Evolutionary conservation across 2,329 filamentous ascomycete genomes (phyloP).

Genomic region (Colletotrichum somersetense): DNA sequence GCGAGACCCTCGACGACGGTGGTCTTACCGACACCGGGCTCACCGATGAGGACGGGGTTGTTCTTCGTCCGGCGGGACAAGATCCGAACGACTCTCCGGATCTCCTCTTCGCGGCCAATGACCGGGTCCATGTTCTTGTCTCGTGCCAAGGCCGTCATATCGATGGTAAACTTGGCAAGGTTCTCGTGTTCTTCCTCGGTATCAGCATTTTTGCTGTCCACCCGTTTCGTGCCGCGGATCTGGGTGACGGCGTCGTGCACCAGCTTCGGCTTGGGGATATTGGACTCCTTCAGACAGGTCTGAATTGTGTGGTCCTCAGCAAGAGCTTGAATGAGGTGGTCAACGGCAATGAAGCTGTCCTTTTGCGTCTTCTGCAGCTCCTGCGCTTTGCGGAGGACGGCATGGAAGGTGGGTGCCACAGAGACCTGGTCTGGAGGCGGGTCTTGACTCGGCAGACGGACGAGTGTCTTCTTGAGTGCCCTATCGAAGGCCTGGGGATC

Average conservation of each 20-base stretch:
- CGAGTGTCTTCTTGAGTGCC: conserved; percentile 89
- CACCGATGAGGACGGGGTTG: conserved; percentile 97
- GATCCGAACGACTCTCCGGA: conserved; percentile 90
- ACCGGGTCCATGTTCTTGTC: conserved; percentile 99
- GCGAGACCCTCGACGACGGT: conserved; percentile 97
- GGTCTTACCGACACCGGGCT: conserved; percentile 98
- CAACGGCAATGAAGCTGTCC: conserved; percentile 92
- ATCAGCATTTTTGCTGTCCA: conserved; percentile 97
- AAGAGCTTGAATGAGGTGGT: conserved; percentile 90
- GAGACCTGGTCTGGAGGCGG: conserved; percentile 91
- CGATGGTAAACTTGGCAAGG: conserved; percentile 97
- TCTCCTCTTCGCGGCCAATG: conserved; percentile 96
- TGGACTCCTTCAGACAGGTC: conserved; percentile 82
- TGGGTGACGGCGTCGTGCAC: conserved; percentile 91
- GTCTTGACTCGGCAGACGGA: conserved; percentile 92
- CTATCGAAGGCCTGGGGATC: conserved; percentile 91
- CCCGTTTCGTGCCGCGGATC: conserved; percentile 91
- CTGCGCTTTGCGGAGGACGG: conserved; percentile 84
- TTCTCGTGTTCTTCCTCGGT: conserved; percentile 94
- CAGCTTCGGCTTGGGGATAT: conserved; percentile 91
- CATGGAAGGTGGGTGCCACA: conserved; percentile 84
- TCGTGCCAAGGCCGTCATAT: conserved; percentile 95
- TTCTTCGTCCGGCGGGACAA: conserved; percentile 96
- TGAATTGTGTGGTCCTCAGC: conserved; percentile 84
- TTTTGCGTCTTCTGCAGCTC: conserved; percentile 98